Conservation (phyloP, 495 filamentous ascomycete genomes). For the Melanomma pulvis-pyrius region DNA sequence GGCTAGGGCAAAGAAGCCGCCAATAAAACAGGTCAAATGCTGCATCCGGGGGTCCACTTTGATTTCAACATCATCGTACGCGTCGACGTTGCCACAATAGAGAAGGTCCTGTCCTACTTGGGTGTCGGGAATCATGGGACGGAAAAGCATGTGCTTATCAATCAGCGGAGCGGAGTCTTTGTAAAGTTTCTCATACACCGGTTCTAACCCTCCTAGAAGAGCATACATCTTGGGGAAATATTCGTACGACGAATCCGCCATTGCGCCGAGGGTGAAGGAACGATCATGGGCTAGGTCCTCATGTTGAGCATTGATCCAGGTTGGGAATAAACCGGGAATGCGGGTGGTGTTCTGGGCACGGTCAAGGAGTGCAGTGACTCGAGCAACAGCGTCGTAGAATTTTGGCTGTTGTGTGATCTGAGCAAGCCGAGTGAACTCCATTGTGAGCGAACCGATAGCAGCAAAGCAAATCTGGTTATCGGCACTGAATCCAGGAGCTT, state of each 20-base stretch:
- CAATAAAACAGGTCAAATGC: slow-evolving; percentile 44
- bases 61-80: slow-evolving; percentile 21
- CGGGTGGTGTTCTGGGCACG: slow-evolving; percentile 40
- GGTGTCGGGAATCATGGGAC: slow-evolving; percentile 49
- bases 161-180: slow-evolving; percentile 43
- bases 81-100: slow-evolving; percentile 44
- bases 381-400: slow-evolving; percentile 47
- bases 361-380: slow-evolving; percentile 43
- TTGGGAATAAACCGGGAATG: slow-evolving; percentile 48
- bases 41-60: slow-evolving; percentile 47
- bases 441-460: slow-evolving; percentile 45
- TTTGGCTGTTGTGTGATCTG: slow-evolving; percentile 45
- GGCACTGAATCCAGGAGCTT: slow-evolving; percentile 40
- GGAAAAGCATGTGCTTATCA: slow-evolving; percentile 50
- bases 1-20: slow-evolving; percentile 42
- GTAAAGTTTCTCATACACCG: slow-evolving; percentile 53
- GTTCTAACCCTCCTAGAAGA: slow-evolving; percentile 43
- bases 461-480: slow-evolving; percentile 40
- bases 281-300: slow-evolving; percentile 8
- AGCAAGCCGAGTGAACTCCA: slow-evolving; percentile 49
- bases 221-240: slow-evolving; percentile 46
- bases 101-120: slow-evolving; percentile 45
- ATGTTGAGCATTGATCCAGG: slow-evolving; percentile 37
- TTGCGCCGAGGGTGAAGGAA: slow-evolving; percentile 46
- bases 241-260: slow-evolving; percentile 48